Percentiles rank a stretch among this genome's conserved stretches.
Evolutionary conservation across 495 filamentous ascomycete species (phyloP).

Genomic region (Penicillium alfredii): DNA sequence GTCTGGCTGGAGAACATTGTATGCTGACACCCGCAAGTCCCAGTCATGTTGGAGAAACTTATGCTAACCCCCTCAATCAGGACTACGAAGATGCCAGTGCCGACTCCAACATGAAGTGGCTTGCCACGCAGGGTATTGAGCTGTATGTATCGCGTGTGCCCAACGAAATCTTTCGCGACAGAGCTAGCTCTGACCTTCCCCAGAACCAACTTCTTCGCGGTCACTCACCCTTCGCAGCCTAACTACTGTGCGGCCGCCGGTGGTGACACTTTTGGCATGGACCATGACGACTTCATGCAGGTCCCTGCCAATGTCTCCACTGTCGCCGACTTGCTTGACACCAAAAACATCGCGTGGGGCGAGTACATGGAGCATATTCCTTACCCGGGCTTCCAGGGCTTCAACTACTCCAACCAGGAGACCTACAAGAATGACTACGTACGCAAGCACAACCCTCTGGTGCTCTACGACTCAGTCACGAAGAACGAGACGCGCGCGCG

Average conservation of each 20-base stretch:
- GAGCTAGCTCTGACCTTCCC: neutral
- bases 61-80: too few species aligned
- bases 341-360: constrained; percentile 60
- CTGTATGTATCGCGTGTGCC: too few species aligned
- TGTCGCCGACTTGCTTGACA: constrained; percentile 62
- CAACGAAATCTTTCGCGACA: neutral
- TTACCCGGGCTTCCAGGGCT: constrained; percentile 59
- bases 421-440: constrained; percentile 57
- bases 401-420: constrained; percentile 46
- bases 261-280: constrained; percentile 65
- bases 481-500: constrained; percentile 45
- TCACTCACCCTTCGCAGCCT: constrained; percentile 63
- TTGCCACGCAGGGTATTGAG: constrained; percentile 55
- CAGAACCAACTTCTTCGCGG: constrained; percentile 52
- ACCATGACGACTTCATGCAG: constrained; percentile 55
- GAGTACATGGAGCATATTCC: constrained; percentile 66
- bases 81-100: constrained; percentile 46
- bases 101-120: constrained; percentile 48
- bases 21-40: too few species aligned
- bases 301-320: constrained; percentile 57
- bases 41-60: too few species aligned
- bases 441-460: constrained; percentile 66
- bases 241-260: constrained; percentile 61
- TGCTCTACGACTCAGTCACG: constrained; percentile 55
- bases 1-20: constrained; percentile 74